A percentile compares a stretch with the other conserved stretches of the same genome.
Conservation (phyloP, 768 basidiomycete species). For the Hortiboletus flavorubellus region DNA sequence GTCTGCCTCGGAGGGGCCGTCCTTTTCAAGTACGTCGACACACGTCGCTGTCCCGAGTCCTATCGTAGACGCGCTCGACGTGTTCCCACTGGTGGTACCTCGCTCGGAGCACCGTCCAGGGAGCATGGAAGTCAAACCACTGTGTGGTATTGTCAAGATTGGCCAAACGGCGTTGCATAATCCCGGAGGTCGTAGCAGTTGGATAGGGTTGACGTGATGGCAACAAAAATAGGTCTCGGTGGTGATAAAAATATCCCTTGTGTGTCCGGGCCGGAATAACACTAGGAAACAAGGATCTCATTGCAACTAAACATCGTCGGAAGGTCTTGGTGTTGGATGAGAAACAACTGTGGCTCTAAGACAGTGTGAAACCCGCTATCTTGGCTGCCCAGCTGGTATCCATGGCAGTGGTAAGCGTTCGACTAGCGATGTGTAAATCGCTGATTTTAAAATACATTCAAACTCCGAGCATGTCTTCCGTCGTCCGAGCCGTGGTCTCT, state of each 20-base stretch:
- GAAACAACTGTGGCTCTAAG: no score
- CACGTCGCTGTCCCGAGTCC: conserved; percentile 55
- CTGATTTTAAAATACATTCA: conserved; percentile 20
- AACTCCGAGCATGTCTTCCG: conserved; percentile 26
- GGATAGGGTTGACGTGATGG: conserved; percentile 66
- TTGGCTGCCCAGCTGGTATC: background rate
- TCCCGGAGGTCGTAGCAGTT: conserved; percentile 84
- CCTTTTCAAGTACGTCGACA: conserved; percentile 28
- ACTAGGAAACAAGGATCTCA: no score
- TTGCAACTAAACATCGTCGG: no score
- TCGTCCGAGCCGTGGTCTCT: background rate
- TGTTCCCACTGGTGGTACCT: conserved; percentile 25
- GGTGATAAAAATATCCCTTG: background rate
- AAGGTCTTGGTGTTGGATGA: no score
- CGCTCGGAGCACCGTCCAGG: conserved; percentile 10
- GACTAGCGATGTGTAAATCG: background rate
- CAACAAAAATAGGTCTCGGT: background rate
- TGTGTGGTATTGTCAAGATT: conserved; percentile 71
- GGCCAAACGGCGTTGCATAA: conserved; percentile 94
- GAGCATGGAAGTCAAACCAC: conserved; percentile 18
- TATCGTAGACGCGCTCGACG: conserved; percentile 62
- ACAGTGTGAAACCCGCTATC: background rate
- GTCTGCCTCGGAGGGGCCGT: conserved; percentile 16
- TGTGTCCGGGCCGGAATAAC: no score
- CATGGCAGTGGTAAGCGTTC: background rate